A percentile compares a stretch with the other conserved stretches of the same genome.
Evolutionary conservation across 1,139 yeast genomes (phyloP).

Genomic region (Diutina siamensis): DNA sequence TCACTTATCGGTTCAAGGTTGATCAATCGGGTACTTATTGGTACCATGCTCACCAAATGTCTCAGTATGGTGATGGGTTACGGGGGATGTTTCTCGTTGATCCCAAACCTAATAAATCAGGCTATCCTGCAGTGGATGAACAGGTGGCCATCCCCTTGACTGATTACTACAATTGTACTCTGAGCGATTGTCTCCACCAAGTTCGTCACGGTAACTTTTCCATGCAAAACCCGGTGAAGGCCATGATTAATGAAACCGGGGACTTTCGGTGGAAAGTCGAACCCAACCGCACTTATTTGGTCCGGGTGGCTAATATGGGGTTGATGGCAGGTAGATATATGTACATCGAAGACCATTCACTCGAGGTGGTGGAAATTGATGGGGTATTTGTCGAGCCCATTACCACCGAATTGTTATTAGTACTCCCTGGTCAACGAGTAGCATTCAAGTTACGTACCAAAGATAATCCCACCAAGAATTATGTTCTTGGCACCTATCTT

Average conservation of each 20-base stretch:
- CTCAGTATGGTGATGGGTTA: constrained; percentile 5
- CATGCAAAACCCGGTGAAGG: neutral
- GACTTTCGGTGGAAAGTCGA: neutral
- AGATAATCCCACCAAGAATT: neutral
- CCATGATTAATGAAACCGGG: neutral
- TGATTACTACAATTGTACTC: neutral
- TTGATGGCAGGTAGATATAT: neutral
- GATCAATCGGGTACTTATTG: constrained; percentile 1
- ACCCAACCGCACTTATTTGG: neutral
- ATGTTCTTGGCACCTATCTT: neutral
- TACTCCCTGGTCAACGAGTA: neutral
- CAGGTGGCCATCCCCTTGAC: neutral
- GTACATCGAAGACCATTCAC: neutral
- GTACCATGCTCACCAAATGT: constrained; percentile 1
- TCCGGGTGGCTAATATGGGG: constrained; percentile 1
- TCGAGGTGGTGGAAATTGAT: constrained; percentile 3
- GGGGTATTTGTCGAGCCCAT: neutral
- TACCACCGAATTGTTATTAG: neutral
- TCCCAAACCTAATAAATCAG: no score
- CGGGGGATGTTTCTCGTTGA: neutral
- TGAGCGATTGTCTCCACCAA: neutral
- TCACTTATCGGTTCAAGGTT: neutral
- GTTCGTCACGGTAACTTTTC: neutral
- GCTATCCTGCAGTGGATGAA: no score
- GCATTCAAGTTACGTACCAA: neutral